phyloP scores from a whole-genome alignment of 208 protist genomes.

The Phytomonas sp. region DNA sequence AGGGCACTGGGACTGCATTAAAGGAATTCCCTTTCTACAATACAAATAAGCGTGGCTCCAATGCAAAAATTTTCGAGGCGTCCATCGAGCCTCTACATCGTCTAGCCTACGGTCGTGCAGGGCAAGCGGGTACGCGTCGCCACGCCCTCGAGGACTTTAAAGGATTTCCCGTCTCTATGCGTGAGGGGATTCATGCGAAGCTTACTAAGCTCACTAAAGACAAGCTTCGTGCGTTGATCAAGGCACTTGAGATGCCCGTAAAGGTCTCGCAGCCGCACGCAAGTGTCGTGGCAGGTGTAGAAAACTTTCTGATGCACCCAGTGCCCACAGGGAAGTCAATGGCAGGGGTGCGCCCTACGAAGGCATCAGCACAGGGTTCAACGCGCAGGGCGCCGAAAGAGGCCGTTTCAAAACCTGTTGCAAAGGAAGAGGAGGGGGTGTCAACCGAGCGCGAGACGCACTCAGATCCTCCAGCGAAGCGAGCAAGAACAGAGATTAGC shows the following conservation, averaged over 20 bases:
- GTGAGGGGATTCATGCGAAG: conserved; percentile 25
- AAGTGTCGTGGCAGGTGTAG: conserved; percentile 30
- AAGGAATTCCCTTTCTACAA: conserved; percentile 33
- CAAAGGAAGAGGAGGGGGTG: neutral
- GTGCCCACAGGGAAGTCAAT: conserved; percentile 3
- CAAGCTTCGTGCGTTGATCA: conserved; percentile 43
- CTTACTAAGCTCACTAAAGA: conserved; percentile 39
- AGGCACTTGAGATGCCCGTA: conserved; percentile 36
- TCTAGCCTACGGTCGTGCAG: conserved; percentile 53
- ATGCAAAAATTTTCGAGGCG: conserved; percentile 29
- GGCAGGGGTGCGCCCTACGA: neutral
- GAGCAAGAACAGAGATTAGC: conserved; percentile 11
- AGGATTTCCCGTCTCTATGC: conserved; percentile 39
- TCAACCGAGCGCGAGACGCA: neutral
- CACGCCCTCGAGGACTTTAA: conserved; percentile 43
- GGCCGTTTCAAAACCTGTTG: neutral
- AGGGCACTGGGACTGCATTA: conserved; percentile 40
- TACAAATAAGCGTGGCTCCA: conserved; percentile 20
- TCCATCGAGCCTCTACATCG: conserved; percentile 66
- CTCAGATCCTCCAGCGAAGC: conserved; percentile 10
- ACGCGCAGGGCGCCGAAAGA: neutral
- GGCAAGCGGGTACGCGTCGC: conserved; percentile 32
- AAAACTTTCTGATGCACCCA: conserved; percentile 56
- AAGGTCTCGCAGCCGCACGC: conserved; percentile 23
- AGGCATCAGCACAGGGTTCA: conserved; percentile 5